These are phyloP conservation scores for Suillus plorans DNA, from an alignment of 768 basidiomycete species.

Conservation along the genomic window DNA sequence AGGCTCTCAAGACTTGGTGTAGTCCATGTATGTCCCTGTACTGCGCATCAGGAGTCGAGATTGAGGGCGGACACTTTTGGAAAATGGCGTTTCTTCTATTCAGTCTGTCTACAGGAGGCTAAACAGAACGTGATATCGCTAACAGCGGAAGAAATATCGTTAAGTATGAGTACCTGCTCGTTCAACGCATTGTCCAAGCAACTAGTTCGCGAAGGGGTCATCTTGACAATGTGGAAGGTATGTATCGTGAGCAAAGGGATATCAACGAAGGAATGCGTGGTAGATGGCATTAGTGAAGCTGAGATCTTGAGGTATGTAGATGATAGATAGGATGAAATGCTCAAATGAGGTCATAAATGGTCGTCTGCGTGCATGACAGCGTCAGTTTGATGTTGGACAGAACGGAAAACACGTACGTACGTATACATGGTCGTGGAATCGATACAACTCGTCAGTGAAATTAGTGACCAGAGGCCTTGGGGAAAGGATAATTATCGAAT, in stretches of 20 bases:
- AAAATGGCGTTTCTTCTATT: background rate
- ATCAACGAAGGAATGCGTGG: slow-evolving; percentile 23
- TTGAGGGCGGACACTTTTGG: background rate
- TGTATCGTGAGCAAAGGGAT: slow-evolving; percentile 17
- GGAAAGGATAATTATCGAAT: slow-evolving; percentile 25
- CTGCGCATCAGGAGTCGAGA: background rate
- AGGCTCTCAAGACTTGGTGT: no score
- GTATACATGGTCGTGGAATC: slow-evolving; percentile 29
- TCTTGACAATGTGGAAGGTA: slow-evolving; percentile 6
- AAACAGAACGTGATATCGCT: background rate
- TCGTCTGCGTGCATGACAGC: slow-evolving; percentile 22
- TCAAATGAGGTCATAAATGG: slow-evolving; percentile 24
- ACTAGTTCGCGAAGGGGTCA: slow-evolving; percentile 6
- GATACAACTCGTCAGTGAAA: slow-evolving; percentile 21
- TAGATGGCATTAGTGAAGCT: slow-evolving; percentile 19
- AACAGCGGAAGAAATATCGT: background rate
- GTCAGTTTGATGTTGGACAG: slow-evolving; percentile 7
- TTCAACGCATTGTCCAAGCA: slow-evolving; percentile 3
- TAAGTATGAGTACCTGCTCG: background rate
- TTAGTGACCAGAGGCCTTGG: slow-evolving; percentile 28
- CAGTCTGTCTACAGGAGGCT: background rate
- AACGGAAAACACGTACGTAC: slow-evolving; percentile 1
- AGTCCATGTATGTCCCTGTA: background rate
- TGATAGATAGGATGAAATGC: slow-evolving; percentile 21
- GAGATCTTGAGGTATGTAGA: slow-evolving; percentile 29